phyloP scores from a whole-genome alignment of 139 green algal genomes.

The Picochlorum costavermella region DNA sequence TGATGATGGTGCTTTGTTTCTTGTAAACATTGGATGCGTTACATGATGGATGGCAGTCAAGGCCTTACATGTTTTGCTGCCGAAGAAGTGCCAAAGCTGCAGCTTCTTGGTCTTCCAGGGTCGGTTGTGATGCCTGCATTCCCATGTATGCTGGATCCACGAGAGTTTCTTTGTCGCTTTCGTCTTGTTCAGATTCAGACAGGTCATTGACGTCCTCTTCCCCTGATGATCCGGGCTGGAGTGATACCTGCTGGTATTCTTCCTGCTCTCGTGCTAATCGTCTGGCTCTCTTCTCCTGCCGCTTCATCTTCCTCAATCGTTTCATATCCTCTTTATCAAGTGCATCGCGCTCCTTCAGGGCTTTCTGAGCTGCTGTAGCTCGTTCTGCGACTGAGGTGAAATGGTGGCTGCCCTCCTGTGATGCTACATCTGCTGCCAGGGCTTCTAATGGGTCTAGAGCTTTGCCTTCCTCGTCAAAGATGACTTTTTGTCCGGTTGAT shows the following conservation, averaged over 20 bases:
- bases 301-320: slow-evolving; percentile 29
- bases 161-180: not conserved
- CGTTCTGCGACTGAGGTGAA: slow-evolving; percentile 42
- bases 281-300: slow-evolving; percentile 37
- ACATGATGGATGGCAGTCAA: no score
- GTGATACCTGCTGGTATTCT: not conserved
- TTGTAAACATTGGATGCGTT: no score
- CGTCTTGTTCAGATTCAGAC: not conserved
- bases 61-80: no score
- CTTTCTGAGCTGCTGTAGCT: slow-evolving; percentile 34
- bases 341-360: slow-evolving; percentile 39
- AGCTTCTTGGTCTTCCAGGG: not conserved
- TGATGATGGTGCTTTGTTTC: no score
- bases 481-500: slow-evolving; percentile 35
- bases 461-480: slow-evolving; percentile 71
- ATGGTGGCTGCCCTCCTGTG: not conserved
- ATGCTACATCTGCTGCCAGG: slow-evolving; percentile 27
- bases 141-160: not conserved
- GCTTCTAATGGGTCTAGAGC: slow-evolving; percentile 49
- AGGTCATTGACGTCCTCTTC: not conserved
- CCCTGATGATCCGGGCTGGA: no score
- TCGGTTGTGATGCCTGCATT: slow-evolving; percentile 2
- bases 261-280: slow-evolving; percentile 17
- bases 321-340: slow-evolving; percentile 25
- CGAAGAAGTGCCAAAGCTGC: no score